A percentile compares a stretch with the other conserved stretches of the same genome.
phyloP scores from a whole-genome alignment of 1,139 yeast genomes.

The Yamadazyma siamensis region DNA sequence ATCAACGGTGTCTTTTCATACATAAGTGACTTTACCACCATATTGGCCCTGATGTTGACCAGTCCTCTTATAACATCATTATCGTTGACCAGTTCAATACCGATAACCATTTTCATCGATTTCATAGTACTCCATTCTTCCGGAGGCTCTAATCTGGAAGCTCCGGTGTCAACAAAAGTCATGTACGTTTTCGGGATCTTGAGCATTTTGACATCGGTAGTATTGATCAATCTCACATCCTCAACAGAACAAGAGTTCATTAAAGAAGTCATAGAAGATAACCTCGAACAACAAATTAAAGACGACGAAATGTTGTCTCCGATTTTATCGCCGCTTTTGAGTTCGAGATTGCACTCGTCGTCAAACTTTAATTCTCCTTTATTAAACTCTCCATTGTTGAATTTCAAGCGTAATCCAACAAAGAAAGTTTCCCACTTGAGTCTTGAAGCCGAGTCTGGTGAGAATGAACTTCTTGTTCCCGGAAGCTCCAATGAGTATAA shows the following conservation, averaged over 20 bases:
- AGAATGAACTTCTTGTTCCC: too few relatives aligned
- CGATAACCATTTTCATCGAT: slow-evolving; percentile 49
- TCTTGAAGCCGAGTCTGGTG: slow-evolving; percentile 16
- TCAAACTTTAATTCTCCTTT: slow-evolving; percentile 13
- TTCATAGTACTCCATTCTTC: slow-evolving; percentile 27
- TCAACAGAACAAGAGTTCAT: slow-evolving; percentile 43
- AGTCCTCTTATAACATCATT: slow-evolving; percentile 53
- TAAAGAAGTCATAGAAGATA: slow-evolving; percentile 47
- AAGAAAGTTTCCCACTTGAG: slow-evolving; percentile 10
- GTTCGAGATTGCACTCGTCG: slow-evolving; percentile 13
- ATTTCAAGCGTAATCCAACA: slow-evolving; percentile 6
- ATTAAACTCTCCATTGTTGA: slow-evolving; percentile 12
- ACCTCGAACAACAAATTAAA: slow-evolving; percentile 46
- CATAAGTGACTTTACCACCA: slow-evolving; percentile 47
- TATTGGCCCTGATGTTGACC: slow-evolving; percentile 50
- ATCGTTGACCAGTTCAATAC: slow-evolving; percentile 51
- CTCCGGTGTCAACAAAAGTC: slow-evolving; percentile 21
- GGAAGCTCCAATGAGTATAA: too few relatives aligned
- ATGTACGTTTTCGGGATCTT: slow-evolving; percentile 44
- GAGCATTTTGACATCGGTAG: slow-evolving; percentile 44
- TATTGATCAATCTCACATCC: slow-evolving; percentile 44
- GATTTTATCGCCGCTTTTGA: slow-evolving; percentile 40
- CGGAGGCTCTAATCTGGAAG: slow-evolving; percentile 13
- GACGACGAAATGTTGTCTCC: slow-evolving; percentile 48
- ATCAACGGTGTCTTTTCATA: slow-evolving; percentile 45